Evolutionary conservation across 208 protist species (phyloP), one percentile per base, ranked within the genome.

Genomic region (Trypanosomatidae sp.): DNA sequence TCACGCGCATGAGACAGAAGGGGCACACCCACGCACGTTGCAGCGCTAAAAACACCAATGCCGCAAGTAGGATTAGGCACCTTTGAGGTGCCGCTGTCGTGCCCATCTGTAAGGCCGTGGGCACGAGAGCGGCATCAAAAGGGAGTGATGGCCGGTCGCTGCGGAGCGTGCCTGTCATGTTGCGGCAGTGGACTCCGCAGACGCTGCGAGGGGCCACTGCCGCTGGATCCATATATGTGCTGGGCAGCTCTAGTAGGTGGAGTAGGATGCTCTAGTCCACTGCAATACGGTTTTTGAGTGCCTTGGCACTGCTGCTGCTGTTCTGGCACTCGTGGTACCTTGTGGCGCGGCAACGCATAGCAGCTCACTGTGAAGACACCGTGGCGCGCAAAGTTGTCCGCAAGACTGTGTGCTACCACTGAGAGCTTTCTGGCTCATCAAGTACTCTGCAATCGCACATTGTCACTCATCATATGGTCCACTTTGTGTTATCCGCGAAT

Each of bases 351-450:
- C 1, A 22, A 19, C 33, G 60, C 28, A 39, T 43, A 65, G 33
- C 25, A n/a, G 19, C 8, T 33, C 28, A 25, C 17, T 9, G n/a
- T 30, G 12, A 47, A 7, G 7, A 12, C 6, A 36, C 68, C 41
- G 55, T 53, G 1, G 22, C 52, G 25, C 10, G 25, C 13, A 43
- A 28, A 43, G 56, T 30, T 5, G 3, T 0, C 50, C n/a, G 30
- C 41, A 2, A 65, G 19, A n/a, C 12, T 46, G 19, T 53, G 17
- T n/a, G 25, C 28, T 17, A 44, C 25, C 22, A 43, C 30, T 12
- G 36, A 55, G n/a, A 72, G 41, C 4, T 65, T 47, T 28, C 33
- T 17, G 41, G 44, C 1, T 43, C 68, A 72, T 55, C 56, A 65
- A 25, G 12, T 4, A 8, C 36, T 25, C 41, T 25, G 2, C 6